Base-by-base conservation (phyloP, 164 flowering plant genomes). In the Buxus sempervirens region DNA sequence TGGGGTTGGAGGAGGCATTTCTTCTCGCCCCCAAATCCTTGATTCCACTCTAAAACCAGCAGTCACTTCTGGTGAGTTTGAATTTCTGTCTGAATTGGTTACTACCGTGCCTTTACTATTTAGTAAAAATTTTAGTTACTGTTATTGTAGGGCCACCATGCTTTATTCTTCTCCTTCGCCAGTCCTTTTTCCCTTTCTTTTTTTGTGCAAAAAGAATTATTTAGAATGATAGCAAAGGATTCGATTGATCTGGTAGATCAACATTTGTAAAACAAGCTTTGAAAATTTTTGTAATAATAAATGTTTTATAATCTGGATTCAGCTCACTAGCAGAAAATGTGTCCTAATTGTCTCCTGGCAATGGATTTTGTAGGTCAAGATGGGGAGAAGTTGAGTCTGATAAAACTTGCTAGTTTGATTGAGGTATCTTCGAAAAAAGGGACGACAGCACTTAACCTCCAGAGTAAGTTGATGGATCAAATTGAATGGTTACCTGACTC, bases 401-500 rank as follows among this genome's bases (percentile, higher is more conserved):
- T 90, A 41, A 90, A 84, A 80, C 82, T 93, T 28, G 96, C 93
- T 25, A 83, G 90, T 75, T 76, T 89, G 70, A 89, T 93, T 68
- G 96, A 89, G 77, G 85, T 77, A 22, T 86, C 88, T 20, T 77
- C 83, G 0, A 93, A 85, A 83, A 93, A 89, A 69, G 96, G 92
- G 1, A 77, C 81, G 13, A 73, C 62, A 48, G 90, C 83, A 23
- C 88, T 93, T 19, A 72, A 80, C 75, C 87, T 93, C 18, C 84
- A 78, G 58, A 75, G 70, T 70, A 93, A 86, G 76, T 77, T 93
- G 77, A 72, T 81, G 76, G 93, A 88, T 65, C 85, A 85, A 64
- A 63, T 90, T 36, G 90, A 86, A 20, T 88, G 90, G 91, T 74
- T 93, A 10, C 98, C 98, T 21, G 98, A 89, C 41, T 88, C 98